A percentile compares a stretch with the other conserved stretches of the same genome.
phyloP scores from a whole-genome alignment of 1,139 yeast genomes.

The Saccharomyces pastorianus region DNA sequence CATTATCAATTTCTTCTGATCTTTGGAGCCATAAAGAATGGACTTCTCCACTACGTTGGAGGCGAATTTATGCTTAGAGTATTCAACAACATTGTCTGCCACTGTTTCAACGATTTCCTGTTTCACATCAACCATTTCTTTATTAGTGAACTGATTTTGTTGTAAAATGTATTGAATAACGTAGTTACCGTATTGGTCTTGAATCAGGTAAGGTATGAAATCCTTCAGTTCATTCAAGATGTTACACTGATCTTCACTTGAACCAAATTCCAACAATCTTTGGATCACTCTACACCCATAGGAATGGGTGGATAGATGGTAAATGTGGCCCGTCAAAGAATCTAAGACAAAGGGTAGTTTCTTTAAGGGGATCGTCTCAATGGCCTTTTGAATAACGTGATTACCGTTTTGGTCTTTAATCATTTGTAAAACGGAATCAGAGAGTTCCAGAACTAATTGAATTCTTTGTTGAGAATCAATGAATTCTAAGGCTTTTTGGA shows the following conservation, averaged over 20 bases:
- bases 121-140: constrained; percentile 37
- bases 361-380: constrained; percentile 74
- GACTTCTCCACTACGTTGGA: constrained; percentile 96
- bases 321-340: constrained; percentile 69
- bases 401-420: constrained; percentile 97
- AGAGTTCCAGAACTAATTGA: constrained; percentile 60
- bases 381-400: constrained; percentile 93
- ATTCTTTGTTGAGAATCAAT: constrained; percentile 63
- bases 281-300: constrained; percentile 97
- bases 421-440: constrained; percentile 61
- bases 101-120: constrained; percentile 44
- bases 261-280: constrained; percentile 69
- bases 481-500: constrained; percentile 85
- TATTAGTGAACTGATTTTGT: constrained; percentile 34
- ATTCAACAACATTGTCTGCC: constrained; percentile 56
- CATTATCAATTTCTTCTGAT: constrained; percentile 56
- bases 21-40: constrained; percentile 59
- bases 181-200: constrained; percentile 95
- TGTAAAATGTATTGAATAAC: constrained; percentile 94
- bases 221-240: constrained; percentile 65
- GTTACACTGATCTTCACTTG: constrained; percentile 50
- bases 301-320: constrained; percentile 87
- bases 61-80: constrained; percentile 95
- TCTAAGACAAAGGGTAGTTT: constrained; percentile 64
- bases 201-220: constrained; percentile 69